Base-by-base conservation (phyloP, 371 early-diverging fungal genomes). In the Actinomortierella ambigua region DNA sequence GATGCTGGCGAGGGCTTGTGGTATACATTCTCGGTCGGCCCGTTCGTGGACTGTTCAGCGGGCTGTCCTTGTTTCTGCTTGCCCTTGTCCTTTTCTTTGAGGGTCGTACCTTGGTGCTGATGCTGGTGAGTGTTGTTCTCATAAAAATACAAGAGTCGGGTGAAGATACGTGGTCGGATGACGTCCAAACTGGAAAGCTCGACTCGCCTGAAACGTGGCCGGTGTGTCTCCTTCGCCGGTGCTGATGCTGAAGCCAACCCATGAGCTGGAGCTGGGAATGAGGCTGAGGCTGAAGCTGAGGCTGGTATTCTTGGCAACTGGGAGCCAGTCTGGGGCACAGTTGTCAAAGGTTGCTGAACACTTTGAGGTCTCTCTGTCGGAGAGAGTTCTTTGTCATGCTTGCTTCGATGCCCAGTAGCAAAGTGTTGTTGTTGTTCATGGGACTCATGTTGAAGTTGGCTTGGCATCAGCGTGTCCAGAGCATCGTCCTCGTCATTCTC, bases 91-190 rank as follows among this genome's bases (percentile, higher is more conserved):
- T 46, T 34, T 50, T n/a, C n/a, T n/a, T n/a, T n/a, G n/a, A n/a
- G n/a, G n/a, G 55, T 14, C 18, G 29, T 9, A 27, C 50, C 28
- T 17, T 51, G 26, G 28, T 27, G 24, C 24, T 3, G 24, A 17
- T 22, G 34, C 34, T 4, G 11, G 4, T 34, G 34, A 34, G 34
- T 11, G 34, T 34, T 34, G 34, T 34, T 34, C 27, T 71, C 60
- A 41, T 66, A 71, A 59, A 71, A 71, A 66, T 71, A 71, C 28
- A 71, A 50, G 39, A 71, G 50, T 24, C 73, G 73, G 66, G 73
- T 71, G 66, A 66, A 71, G 53, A 66, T 66, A 42, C 73, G 73
- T 49, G 73, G 67, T 50, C 66, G 65, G 23, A 66, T 63, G 41
- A 71, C 63, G 66, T 71, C 73, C n/a, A 71, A 57, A 40, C 73